Conservation (phyloP, 139 green algal species). For the Dunaliella primolecta region DNA sequence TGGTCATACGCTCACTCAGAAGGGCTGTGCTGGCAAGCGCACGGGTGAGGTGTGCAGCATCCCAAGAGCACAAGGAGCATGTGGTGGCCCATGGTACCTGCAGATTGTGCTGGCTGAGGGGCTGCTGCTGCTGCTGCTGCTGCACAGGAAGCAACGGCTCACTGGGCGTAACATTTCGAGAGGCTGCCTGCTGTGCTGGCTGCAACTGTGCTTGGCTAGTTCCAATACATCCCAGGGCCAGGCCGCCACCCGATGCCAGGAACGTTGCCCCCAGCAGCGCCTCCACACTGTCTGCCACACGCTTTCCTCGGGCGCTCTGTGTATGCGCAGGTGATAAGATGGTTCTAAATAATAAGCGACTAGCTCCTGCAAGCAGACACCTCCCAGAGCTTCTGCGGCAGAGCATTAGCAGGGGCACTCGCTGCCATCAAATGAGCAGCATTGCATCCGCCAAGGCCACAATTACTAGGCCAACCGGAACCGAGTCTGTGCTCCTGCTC, state of each 20-base stretch:
- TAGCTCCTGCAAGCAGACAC: too few relatives aligned
- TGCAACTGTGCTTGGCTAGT: neutral
- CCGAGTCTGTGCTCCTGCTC: too few relatives aligned
- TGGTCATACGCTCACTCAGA: neutral
- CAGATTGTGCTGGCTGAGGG: neutral
- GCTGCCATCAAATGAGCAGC: too few relatives aligned
- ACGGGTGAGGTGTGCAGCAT: neutral
- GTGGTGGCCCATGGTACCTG: too few relatives aligned
- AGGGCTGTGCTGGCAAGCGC: neutral
- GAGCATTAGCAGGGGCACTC: too few relatives aligned
- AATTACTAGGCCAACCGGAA: too few relatives aligned
- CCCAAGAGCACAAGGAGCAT: too few relatives aligned
- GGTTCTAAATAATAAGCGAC: too few relatives aligned
- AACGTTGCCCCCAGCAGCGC: slow-evolving; percentile 13
- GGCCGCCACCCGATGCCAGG: neutral
- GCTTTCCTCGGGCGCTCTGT: neutral
- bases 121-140: neutral
- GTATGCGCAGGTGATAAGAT: too few relatives aligned
- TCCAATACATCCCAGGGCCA: neutral
- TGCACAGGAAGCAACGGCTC: neutral
- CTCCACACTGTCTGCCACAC: slow-evolving; percentile 7
- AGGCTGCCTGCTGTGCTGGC: neutral
- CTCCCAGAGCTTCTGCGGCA: too few relatives aligned
- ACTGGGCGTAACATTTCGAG: too few relatives aligned
- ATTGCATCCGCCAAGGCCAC: too few relatives aligned